Evolutionary conservation across 2,329 filamentous ascomycete species (phyloP), one percentile per base, ranked within the genome.

Genomic region (Ilyonectria robusta): DNA sequence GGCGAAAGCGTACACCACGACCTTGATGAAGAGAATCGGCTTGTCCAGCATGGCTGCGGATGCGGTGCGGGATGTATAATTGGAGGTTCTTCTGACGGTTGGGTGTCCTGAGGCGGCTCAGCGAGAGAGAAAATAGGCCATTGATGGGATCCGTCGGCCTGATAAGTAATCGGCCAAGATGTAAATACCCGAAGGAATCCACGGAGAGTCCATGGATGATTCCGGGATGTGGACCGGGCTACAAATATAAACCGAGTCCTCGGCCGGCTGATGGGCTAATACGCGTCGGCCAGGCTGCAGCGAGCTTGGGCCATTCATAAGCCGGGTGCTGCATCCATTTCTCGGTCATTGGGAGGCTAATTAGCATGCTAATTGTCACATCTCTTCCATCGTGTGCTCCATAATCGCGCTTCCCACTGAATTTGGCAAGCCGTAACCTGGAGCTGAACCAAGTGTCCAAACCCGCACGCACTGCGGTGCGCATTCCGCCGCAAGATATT

Each of bases 31-130:
- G 37, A 81, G 69, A 6, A 74, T 29, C 1, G 67, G 66, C 61
- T 80, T 81, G 15, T 72, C 70, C n/a, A 80, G 42, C 74, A 77
- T 79, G 15, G 56, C 69, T 64, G 23, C 42, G 15, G 35, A 4
- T n/a, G 10, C 4, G 23, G 21, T 15, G 17, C 2, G 13, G 8
- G 46, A n/a, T 29, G 17, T 40, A 6, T 15, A 15, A 55, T 17
- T 8, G 15, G 3, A n/a, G 6, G 17, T 13, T 29, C 19, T 37
- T 17, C 3, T 9, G 40, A 42, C 15, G 9, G 2, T 42, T 11
- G 21, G 19, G 2, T 5, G 13, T 13, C 19, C 9, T 37, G 15
- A 11, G 7, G 23, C 19, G 11, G n/a, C n/a, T 37, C 10, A 21
- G 31, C 13, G 8, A 15, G 6, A 42, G 29, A 11, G 15, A 17